Conservation (phyloP, 1,284 basidiomycete species). For the Blastosporella zonata region DNA sequence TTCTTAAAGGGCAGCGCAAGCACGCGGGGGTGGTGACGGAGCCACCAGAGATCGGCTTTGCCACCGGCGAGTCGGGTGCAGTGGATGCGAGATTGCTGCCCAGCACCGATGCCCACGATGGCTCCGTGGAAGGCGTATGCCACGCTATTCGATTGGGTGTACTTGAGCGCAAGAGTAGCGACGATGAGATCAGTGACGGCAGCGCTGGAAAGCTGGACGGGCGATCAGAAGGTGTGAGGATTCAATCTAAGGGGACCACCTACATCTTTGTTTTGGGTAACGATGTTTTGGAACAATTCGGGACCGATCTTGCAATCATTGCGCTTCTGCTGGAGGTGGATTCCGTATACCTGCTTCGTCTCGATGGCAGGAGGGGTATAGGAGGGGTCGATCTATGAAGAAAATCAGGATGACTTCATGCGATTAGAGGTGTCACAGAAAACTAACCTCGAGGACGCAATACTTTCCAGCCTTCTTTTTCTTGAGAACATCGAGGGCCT, state of each 20-base stretch:
- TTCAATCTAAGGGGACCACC: conserved; percentile 19
- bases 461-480: conserved; percentile 99
- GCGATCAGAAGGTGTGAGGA: background rate
- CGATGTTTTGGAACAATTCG: conserved; percentile 83
- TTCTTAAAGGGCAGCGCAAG: conserved; percentile 94
- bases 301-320: conserved; percentile 91
- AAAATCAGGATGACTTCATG: conserved; percentile 2
- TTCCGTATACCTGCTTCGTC: conserved; percentile 94
- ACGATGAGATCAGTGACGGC: conserved; percentile 88
- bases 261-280: conserved; percentile 85
- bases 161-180: conserved; percentile 95
- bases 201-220: conserved; percentile 59
- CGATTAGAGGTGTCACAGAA: background rate
- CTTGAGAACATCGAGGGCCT: conserved; percentile 86
- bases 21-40: conserved; percentile 93
- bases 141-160: conserved; percentile 99
- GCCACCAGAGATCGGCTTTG: conserved; percentile 99
- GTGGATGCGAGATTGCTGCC: conserved; percentile 98
- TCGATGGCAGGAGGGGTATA: conserved; percentile 80
- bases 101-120: conserved; percentile 94
- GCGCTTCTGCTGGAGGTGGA: conserved; percentile 87
- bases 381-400: conserved; percentile 75
- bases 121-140: conserved; percentile 94
- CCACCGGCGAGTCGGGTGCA: conserved; percentile 96
- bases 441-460: conserved; percentile 84